These are phyloP conservation scores for Helotiales sp. DNA, from an alignment of 2,329 filamentous ascomycete genomes.

Conservation along the genomic window DNA sequence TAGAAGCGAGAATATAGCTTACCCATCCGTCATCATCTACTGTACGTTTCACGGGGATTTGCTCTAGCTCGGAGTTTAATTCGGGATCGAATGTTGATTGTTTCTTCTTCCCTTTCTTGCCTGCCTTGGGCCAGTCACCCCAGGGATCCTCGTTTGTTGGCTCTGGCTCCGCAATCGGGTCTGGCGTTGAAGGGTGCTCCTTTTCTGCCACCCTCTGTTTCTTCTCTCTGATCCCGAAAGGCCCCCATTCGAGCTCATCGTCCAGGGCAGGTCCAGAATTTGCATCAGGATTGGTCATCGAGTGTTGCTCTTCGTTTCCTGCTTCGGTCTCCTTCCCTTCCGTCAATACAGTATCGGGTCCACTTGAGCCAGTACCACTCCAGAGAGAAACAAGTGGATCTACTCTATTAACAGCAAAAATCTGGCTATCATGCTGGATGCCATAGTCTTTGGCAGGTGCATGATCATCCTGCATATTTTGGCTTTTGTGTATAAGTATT, in stretches of 20 bases:
- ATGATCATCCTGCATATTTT: slow-evolving; percentile 67
- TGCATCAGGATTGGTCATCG: not conserved
- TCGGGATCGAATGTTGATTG: too few relatives aligned
- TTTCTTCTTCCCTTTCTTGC: too few relatives aligned
- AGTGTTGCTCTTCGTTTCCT: not conserved
- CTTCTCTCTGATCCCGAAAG: not conserved
- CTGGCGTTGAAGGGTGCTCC: not conserved
- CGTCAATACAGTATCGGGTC: too few relatives aligned
- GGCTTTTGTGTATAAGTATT: slow-evolving; percentile 76
- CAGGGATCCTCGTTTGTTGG: too few relatives aligned
- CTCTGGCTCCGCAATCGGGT: not conserved
- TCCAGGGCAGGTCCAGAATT: not conserved
- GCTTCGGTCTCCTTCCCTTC: not conserved
- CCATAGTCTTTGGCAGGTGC: slow-evolving; percentile 62
- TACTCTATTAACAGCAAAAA: slow-evolving; percentile 62
- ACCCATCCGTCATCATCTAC: not conserved
- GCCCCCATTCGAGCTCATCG: not conserved
- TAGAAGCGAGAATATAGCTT: too few relatives aligned
- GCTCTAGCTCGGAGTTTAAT: too few relatives aligned
- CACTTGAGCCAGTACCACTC: not conserved
- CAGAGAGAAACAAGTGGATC: slow-evolving; percentile 30
- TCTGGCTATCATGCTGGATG: slow-evolving; percentile 65
- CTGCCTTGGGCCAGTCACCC: too few relatives aligned
- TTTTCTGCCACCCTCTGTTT: not conserved
- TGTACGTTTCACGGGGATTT: too few relatives aligned